phyloP scores from a whole-genome alignment of 345 rosid species.

The Salix udensis region DNA sequence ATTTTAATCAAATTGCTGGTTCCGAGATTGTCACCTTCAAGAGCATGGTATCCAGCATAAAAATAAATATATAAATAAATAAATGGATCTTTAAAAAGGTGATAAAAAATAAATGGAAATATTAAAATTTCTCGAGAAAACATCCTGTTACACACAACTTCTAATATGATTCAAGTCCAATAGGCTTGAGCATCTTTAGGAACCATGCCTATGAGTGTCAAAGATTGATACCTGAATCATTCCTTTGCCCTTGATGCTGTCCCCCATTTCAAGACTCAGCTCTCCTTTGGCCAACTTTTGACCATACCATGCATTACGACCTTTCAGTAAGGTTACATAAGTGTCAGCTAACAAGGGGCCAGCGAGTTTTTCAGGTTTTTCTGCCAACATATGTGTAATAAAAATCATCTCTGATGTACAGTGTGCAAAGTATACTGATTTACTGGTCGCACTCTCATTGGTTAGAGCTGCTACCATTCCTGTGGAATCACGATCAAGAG shows the following conservation, averaged over 20 bases:
- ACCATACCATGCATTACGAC: constrained; percentile 98
- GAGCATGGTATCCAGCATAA: background rate
- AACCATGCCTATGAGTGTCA: background rate
- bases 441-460: constrained; percentile 96
- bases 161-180: background rate
- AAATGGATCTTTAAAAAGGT: background rate
- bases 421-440: constrained; percentile 91
- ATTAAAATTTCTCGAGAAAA: background rate
- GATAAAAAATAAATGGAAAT: background rate
- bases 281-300: constrained; percentile 80
- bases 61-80: background rate
- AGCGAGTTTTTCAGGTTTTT: constrained; percentile 92
- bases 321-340: constrained; percentile 84
- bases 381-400: constrained; percentile 88
- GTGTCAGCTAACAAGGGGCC: constrained; percentile 97
- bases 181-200: background rate
- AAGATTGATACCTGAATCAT: constrained; percentile 82
- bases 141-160: background rate
- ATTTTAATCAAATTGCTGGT: background rate
- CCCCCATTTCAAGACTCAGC: constrained; percentile 84
- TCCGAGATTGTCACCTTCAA: background rate
- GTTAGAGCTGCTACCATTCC: constrained; percentile 96
- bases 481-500: constrained; percentile 18
- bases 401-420: constrained; percentile 98
- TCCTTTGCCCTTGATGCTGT: constrained; percentile 90